Base-by-base conservation (phyloP, 352 stramenopile species). In the Phytopythium helicoides region DNA sequence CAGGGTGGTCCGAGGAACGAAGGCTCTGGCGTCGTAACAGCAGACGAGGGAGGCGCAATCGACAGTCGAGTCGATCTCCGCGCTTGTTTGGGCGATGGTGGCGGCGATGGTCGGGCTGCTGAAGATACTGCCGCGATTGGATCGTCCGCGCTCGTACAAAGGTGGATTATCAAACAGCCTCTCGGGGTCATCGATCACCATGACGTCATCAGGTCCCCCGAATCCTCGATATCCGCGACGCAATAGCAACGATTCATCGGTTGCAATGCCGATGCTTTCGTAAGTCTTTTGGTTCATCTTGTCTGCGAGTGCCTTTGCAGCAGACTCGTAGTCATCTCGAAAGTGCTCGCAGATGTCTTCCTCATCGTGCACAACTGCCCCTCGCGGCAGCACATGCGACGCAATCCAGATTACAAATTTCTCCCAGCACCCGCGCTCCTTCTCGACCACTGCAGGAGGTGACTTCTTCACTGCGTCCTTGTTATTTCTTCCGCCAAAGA, bases 251-350 rank as follows among this genome's bases (percentile, higher is more conserved):
- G 34, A 28, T 16, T 48, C 68, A 3, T 77, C 60, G 0, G 73
- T 85, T 23, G 68, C 56, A 3, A 81, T 68, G 6, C 50, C 64
- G 35, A 88, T 73, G 38, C 72, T 84, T 31, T 83, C 62, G 31
- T 82, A 88, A 0, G 61, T 73, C 51, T 77, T 86, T 9, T 18
- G 23, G n/a, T 16, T n/a, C 9, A 19, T 31, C 16, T 54, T 21
- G 3, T 21, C 12, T 18, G 33, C 12, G 25, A 26, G 37, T 4
- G 35, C 38, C 18, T 54, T 21, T 9, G 23, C 22, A 9, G 38
- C 25, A 26, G 21, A 10, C 36, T 19, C 2, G 35, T 54, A 44
- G 12, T 45, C 21, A 3, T 46, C 48, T 11, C 45, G 34, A 25
- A 38, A 44, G 21, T 45, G 3, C 3, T 54, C 48, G 12, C 15